A percentile compares a stretch with the other conserved stretches of the same genome.
Evolutionary conservation across 371 early-diverging fungal genomes (phyloP).

Genomic region (Lichtheimia corymbifera): DNA sequence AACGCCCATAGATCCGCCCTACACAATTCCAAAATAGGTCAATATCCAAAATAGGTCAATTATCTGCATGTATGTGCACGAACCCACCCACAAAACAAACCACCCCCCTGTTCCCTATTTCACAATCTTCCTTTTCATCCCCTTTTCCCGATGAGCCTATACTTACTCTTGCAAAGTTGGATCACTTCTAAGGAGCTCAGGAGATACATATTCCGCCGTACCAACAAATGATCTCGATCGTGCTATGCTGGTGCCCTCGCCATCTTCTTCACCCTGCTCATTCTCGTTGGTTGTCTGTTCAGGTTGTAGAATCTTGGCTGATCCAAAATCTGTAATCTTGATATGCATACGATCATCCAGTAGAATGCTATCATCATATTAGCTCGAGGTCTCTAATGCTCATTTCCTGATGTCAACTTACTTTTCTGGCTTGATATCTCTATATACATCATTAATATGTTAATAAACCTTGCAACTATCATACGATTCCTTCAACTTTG

Average conservation of each 20-base stretch:
- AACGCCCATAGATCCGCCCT: constrained; percentile 98
- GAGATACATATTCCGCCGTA: constrained; percentile 96
- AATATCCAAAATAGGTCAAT: not conserved
- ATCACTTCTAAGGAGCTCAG: constrained; percentile 92
- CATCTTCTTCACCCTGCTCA: constrained; percentile 2
- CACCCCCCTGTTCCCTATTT: not conserved
- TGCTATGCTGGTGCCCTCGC: not conserved
- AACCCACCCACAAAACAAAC: too few relatives aligned
- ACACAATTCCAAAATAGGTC: not conserved
- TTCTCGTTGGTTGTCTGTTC: constrained; percentile 17
- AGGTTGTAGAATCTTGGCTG: constrained; percentile 79
- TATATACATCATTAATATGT: constrained; percentile 13
- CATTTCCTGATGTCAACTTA: constrained; percentile 27
- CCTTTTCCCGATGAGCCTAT: not conserved
- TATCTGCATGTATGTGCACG: too few relatives aligned
- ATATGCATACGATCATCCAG: constrained; percentile 84
- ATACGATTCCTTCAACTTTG: not conserved
- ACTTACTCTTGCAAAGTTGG: constrained; percentile 66
- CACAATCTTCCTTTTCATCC: not conserved
- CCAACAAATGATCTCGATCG: constrained; percentile 92
- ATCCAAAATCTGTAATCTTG: constrained; percentile 96
- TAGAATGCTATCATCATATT: constrained; percentile 64
- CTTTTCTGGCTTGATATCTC: constrained; percentile 92
- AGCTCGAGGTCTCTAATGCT: not conserved
- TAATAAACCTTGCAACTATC: not conserved